Base-by-base conservation (phyloP, 257 asterid species). In the Galeopsis tetrahit region DNA sequence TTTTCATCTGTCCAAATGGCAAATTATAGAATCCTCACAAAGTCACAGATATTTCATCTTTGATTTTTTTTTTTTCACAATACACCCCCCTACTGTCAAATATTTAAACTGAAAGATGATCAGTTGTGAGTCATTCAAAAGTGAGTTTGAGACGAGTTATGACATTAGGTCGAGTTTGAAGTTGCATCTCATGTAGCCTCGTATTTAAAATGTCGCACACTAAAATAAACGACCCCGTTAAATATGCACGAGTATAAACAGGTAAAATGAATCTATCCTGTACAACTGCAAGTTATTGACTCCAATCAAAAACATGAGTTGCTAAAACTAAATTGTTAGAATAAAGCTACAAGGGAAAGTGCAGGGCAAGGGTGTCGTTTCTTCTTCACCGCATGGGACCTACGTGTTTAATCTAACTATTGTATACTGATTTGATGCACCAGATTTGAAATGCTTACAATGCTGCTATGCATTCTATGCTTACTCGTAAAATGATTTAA, bases 361-460 rank as follows among this genome's bases (percentile, higher is more conserved):
- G 72, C 43, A 57, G 36, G 61, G 61, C 61, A 66, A 15, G 28
- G 10, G 6, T 5, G 5, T 57, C 36, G 40, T 56, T 35, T 42
- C 28, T 21, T 21, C 52, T 55, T 63, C 4, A 68, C 53, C 72
- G 48, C 46, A 75, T 13, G 44, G 28, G 52, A 17, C 76, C 72
- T 75, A 56, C 32, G 31, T 46, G 13, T 66, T 52, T 46, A 69
- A 61, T 72, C 75, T 66, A 79, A 63, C 66, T 68, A 69, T 32
- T 14, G 71, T 70, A 68, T 64, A 40, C 39, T 32, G 66, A 53
- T 36, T 48, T 48, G 55, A 48, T 28, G 67, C 48, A 21, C 28
- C 28, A 48, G 17, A 64, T 32, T 63, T 59, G 55, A 77, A 68
- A 71, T 66, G 83, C 46, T 72, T 62, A 61, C 74, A 71, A 61